Base-by-base conservation (phyloP, 176 grass and related monocot genomes). In the Coix lacrymajobi region DNA sequence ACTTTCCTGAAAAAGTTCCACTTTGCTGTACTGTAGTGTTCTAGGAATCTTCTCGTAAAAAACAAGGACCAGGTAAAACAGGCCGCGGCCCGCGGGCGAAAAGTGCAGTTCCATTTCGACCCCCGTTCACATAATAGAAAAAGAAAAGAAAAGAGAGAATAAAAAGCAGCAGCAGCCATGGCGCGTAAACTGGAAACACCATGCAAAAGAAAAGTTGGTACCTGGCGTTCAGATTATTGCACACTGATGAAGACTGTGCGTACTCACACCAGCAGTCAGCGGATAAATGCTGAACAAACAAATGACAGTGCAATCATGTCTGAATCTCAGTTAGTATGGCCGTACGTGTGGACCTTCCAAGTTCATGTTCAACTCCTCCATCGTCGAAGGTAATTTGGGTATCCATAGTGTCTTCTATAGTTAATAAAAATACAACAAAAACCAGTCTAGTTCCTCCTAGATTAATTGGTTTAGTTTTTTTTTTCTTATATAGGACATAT, bases 41-140 rank as follows among this genome's bases (percentile, higher is more conserved):
- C 34, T 54, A 66, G 36, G 85, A 75, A 81, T 81, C 77, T 81
- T 81, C 37, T 70, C 67, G 67, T 16, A 43, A 51, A 51, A 79
- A 76, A 16, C 28, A 51, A 29, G 67, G 87, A 69, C 76, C 62
- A 40, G 69, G 87, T 89, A 85, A 85, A 89, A 81, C 70, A 48
- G 36, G 67, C 41, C 46, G 46, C 44, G 13, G 44, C 36, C 4
- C 70, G 72, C 8, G 30, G 49, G 71, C 77, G 24, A 62, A 69
- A 85, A 62, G 62, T n/a, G 71, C 24, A 26, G 62, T 22, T 62
- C 58, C n/a, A 76, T 69, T 33, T 11, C 14, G 56, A 76, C 60
- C 10, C 76, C 54, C 67, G 30, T 81, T 51, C 64, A 43, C 82
- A 49, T 48, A 16, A 12, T 3, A 13, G 41, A 43, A 13, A 43